Evolutionary conservation across 2,329 filamentous ascomycete species (phyloP).

Genomic region (Sporothrix humicola): DNA sequence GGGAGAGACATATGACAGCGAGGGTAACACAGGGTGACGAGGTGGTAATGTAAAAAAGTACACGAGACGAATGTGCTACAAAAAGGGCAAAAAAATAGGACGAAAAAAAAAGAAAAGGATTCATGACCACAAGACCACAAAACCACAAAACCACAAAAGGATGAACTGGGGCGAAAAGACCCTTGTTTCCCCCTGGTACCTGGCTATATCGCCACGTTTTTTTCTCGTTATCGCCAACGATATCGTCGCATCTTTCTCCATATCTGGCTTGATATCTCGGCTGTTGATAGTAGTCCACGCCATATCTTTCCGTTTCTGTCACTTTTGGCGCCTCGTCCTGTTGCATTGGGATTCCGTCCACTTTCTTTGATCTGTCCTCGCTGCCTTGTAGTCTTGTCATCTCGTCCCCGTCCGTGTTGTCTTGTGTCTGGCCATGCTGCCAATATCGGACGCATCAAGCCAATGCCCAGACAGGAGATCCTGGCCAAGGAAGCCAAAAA

Average conservation of each 20-base stretch:
- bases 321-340: not conserved
- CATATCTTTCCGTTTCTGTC: not conserved
- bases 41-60: not conserved
- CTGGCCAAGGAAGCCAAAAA: not conserved
- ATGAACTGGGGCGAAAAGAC: not conserved
- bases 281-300: not conserved
- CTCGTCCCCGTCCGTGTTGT: not conserved
- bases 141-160: not conserved
- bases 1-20: not conserved
- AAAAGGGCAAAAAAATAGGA: not conserved
- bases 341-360: conserved; percentile 13
- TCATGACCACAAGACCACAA: no score
- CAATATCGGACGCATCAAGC: not conserved
- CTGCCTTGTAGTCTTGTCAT: not conserved
- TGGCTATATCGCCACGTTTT: conserved; percentile 15
- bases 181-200: not conserved
- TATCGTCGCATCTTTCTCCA: not conserved
- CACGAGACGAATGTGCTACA: not conserved
- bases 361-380: not conserved
- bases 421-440: not conserved
- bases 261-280: not conserved
- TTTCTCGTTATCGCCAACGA: not conserved
- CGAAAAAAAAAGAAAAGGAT: not conserved
- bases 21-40: conserved; percentile 17
- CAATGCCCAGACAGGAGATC: not conserved